phyloP scores from a whole-genome alignment of 2,329 filamentous ascomycete genomes.

The Diaporthe citriasiana region DNA sequence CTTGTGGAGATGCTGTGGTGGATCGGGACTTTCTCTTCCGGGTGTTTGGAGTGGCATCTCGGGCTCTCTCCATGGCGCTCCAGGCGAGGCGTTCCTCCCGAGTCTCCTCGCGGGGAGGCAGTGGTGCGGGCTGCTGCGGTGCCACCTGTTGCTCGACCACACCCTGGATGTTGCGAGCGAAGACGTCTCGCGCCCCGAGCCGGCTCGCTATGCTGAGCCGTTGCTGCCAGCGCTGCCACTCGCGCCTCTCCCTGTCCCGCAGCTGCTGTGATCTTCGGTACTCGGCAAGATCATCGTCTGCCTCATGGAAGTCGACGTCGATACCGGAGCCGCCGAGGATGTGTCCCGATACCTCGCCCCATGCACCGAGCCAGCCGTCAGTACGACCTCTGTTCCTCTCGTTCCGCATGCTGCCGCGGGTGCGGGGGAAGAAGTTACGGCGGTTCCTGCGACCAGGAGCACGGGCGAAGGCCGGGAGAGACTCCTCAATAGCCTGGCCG shows the following conservation, averaged over 20 bases:
- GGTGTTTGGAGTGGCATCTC: constrained; percentile 63
- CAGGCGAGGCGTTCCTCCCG: constrained; percentile 87
- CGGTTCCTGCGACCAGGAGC: constrained; percentile 45
- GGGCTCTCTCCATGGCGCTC: constrained; percentile 90
- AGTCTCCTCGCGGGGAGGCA: constrained; percentile 73
- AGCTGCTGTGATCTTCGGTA: constrained; percentile 67
- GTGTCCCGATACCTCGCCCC: constrained; percentile 74
- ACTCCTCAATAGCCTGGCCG: constrained; percentile 54
- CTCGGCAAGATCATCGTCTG: constrained; percentile 72
- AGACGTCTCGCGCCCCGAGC: constrained; percentile 81
- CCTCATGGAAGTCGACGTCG: constrained; percentile 89
- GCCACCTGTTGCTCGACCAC: constrained; percentile 69
- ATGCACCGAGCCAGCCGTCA: constrained; percentile 91
- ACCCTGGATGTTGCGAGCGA: constrained; percentile 72
- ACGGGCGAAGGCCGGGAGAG: constrained; percentile 46
- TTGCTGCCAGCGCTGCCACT: constrained; percentile 83
- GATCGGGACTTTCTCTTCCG: constrained; percentile 84
- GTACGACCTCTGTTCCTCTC: constrained; percentile 75
- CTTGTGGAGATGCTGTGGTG: constrained; percentile 77
- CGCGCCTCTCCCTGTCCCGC: constrained; percentile 68
- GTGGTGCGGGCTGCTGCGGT: constrained; percentile 52
- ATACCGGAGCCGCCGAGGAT: constrained; percentile 78
- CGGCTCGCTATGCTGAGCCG: constrained; percentile 85
- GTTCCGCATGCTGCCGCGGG: constrained; percentile 69
- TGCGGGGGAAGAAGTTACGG: constrained; percentile 64